These are phyloP conservation scores for Cystofilobasidium capitatum DNA, from an alignment of 768 basidiomycete genomes.

Conservation along the genomic window DNA sequence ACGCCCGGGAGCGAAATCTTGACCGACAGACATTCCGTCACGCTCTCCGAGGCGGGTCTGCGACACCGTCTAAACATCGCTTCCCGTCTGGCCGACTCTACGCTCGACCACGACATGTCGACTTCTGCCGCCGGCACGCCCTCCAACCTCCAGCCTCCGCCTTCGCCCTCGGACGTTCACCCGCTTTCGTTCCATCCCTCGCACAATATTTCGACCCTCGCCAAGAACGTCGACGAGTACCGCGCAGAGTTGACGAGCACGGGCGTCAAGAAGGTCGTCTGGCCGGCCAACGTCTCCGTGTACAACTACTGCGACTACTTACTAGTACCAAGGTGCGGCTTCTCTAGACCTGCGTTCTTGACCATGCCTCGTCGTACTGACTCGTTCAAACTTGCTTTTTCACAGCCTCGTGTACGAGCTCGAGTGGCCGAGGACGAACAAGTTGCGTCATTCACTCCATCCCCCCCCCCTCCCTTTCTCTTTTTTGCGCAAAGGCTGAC, in stretches of 20 bases:
- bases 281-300: constrained; percentile 75
- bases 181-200: constrained; percentile 59
- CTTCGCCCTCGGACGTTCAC: constrained; percentile 30
- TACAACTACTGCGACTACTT: constrained; percentile 76
- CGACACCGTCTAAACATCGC: constrained; percentile 24
- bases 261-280: constrained; percentile 55
- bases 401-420: constrained; percentile 95
- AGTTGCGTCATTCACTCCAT: constrained; percentile 45
- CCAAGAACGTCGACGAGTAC: constrained; percentile 65
- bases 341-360: too few relatives aligned
- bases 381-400: too few relatives aligned
- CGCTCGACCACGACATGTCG: neutral
- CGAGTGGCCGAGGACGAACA: constrained; percentile 84
- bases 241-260: constrained; percentile 63
- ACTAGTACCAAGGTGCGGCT: constrained; percentile 76
- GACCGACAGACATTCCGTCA: constrained; percentile 41
- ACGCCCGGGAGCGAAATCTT: constrained; percentile 45
- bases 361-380: too few relatives aligned
- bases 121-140: neutral
- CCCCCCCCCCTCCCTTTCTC: too few relatives aligned
- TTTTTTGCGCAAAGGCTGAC: neutral
- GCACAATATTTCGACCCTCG: constrained; percentile 54
- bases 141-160: constrained; percentile 8
- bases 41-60: neutral
- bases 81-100: neutral